phyloP scores from a whole-genome alignment of 2,329 filamentous ascomycete species.

The Ambrosiella xylebori region DNA sequence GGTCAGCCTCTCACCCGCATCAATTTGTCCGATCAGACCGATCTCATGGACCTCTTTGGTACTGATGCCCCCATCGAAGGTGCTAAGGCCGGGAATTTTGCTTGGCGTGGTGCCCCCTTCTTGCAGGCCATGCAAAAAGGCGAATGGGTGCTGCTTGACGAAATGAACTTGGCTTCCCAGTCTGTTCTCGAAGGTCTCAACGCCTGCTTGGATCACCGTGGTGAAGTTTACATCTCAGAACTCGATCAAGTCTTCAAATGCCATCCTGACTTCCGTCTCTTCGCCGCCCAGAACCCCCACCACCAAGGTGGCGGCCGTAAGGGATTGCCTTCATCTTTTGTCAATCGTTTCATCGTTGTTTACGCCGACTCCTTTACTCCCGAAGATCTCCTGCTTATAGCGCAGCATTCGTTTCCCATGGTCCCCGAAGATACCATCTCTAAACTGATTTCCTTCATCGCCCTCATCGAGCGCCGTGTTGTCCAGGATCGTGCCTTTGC shows the following conservation, averaged over 20 bases:
- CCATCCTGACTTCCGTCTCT: constrained; percentile 80
- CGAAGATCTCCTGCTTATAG: constrained; percentile 69
- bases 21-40: constrained; percentile 94
- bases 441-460: constrained; percentile 64
- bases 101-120: constrained; percentile 91
- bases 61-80: constrained; percentile 92
- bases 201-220: constrained; percentile 88
- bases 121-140: constrained; percentile 91
- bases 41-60: constrained; percentile 92
- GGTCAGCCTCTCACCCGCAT: constrained; percentile 78
- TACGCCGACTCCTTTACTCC: constrained; percentile 81
- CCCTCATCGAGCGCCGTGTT: constrained; percentile 56
- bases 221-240: constrained; percentile 88
- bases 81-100: constrained; percentile 76
- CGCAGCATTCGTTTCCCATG: constrained; percentile 54
- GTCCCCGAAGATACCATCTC: constrained; percentile 42
- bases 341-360: constrained; percentile 95
- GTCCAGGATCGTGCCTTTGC: constrained; percentile 41
- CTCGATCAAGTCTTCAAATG: constrained; percentile 85
- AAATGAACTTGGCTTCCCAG: constrained; percentile 97
- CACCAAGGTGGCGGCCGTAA: constrained; percentile 93
- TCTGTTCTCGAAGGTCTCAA: constrained; percentile 93
- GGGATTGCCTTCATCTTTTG: constrained; percentile 84
- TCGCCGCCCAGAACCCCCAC: constrained; percentile 94
- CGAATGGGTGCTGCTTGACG: constrained; percentile 90